Evolutionary conservation across 495 filamentous ascomycete species (phyloP).

Genomic region (Geoglossum glabrum): DNA sequence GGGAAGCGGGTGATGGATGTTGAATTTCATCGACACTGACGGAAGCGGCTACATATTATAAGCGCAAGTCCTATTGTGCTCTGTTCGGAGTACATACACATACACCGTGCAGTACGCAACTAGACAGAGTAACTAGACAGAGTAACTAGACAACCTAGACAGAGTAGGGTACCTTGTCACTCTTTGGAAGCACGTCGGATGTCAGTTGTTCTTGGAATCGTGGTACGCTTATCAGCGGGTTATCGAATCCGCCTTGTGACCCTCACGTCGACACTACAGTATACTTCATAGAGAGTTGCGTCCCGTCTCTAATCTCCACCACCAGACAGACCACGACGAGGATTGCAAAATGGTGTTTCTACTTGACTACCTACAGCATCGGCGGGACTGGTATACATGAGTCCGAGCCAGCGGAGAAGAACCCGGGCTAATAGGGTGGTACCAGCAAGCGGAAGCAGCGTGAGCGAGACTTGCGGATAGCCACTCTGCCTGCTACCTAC

Average conservation of each 20-base stretch:
- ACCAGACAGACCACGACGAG: background rate
- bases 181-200: too few species aligned
- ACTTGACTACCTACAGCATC: slow-evolving; percentile 39
- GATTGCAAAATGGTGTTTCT: slow-evolving; percentile 12
- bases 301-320: background rate
- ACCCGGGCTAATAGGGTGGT: background rate
- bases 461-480: slow-evolving; percentile 48
- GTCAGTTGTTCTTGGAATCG: too few species aligned
- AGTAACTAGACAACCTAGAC: too few species aligned
- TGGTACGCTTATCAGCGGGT: background rate
- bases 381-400: slow-evolving; percentile 27
- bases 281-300: background rate
- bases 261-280: too few species aligned
- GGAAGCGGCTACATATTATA: too few species aligned
- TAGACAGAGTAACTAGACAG: too few species aligned
- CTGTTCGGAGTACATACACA: too few species aligned
- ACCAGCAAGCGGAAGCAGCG: slow-evolving; percentile 58
- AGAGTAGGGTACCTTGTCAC: too few species aligned
- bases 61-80: too few species aligned
- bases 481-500: slow-evolving; percentile 43
- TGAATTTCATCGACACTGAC: too few species aligned
- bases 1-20: too few species aligned
- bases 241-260: background rate
- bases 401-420: background rate
- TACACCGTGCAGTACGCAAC: too few species aligned